Evolutionary conservation across 805 yeast genomes (phyloP).

Genomic region (Pichia nakasei): DNA sequence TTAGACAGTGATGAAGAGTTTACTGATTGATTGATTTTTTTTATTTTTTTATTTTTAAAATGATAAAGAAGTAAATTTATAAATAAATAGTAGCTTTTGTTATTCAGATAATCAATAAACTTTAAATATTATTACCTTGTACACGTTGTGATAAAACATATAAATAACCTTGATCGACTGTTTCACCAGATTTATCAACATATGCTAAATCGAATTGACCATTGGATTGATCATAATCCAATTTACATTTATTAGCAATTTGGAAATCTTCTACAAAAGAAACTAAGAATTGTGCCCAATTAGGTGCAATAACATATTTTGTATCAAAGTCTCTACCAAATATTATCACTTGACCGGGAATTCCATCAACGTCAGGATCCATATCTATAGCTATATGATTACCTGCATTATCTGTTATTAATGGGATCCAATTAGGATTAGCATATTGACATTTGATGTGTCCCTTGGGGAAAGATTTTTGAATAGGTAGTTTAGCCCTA

Average conservation of each 20-base stretch:
- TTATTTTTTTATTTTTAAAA: too few relatives aligned
- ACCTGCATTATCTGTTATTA: slow-evolving; percentile 78
- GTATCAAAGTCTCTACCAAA: slow-evolving; percentile 90
- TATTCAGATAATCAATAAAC: background rate
- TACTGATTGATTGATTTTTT: background rate
- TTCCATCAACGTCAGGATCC: slow-evolving; percentile 64
- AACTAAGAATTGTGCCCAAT: slow-evolving; percentile 80
- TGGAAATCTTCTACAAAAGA: slow-evolving; percentile 62
- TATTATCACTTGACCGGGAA: slow-evolving; percentile 76
- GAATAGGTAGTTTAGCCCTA: slow-evolving; percentile 37
- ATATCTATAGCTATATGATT: slow-evolving; percentile 84
- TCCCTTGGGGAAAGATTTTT: slow-evolving; percentile 66
- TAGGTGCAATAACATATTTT: slow-evolving; percentile 71
- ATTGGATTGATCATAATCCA: slow-evolving; percentile 5
- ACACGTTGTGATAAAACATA: slow-evolving; percentile 5
- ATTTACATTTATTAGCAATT: slow-evolving; percentile 2
- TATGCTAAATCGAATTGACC: slow-evolving; percentile 6
- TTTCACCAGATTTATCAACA: slow-evolving; percentile 4
- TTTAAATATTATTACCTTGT: background rate
- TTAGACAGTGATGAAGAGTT: slow-evolving; percentile 15
- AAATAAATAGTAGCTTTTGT: too few relatives aligned
- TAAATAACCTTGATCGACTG: slow-evolving; percentile 6
- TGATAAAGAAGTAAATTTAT: too few relatives aligned
- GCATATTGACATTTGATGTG: slow-evolving; percentile 64
- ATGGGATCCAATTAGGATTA: slow-evolving; percentile 81